Evolutionary conservation across 495 filamentous ascomycete species (phyloP).

Genomic region (Coniosporium apollinis): DNA sequence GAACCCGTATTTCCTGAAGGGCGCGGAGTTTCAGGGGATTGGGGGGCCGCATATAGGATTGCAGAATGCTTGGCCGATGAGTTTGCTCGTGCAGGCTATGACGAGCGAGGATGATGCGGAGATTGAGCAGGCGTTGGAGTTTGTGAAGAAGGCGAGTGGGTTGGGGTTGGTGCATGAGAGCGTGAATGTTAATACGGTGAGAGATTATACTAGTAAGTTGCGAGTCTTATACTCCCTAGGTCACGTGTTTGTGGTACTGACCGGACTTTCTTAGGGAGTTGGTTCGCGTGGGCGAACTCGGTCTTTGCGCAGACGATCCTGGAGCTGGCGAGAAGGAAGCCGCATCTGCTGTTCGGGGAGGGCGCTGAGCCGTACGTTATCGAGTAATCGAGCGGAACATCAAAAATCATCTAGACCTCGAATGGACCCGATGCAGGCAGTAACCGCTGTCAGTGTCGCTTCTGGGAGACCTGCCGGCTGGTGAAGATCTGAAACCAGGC

Average conservation of each 20-base stretch:
- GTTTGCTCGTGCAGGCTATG: constrained; percentile 73
- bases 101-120: constrained; percentile 79
- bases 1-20: constrained; percentile 82
- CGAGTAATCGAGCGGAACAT: constrained; percentile 7
- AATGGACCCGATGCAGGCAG: too few species aligned
- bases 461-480: too few species aligned
- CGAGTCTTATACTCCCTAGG: neutral
- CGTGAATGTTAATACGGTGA: constrained; percentile 60
- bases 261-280: constrained; percentile 52
- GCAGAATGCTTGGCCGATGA: constrained; percentile 94
- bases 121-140: constrained; percentile 50
- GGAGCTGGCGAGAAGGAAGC: constrained; percentile 71
- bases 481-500: too few species aligned
- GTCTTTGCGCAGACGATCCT: constrained; percentile 91
- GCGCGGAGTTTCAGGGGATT: constrained; percentile 69
- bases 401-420: too few species aligned
- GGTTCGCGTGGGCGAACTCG: constrained; percentile 97
- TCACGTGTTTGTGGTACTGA: too few species aligned
- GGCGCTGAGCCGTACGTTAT: constrained; percentile 22
- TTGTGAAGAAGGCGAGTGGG: constrained; percentile 53
- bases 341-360: constrained; percentile 68
- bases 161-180: constrained; percentile 86
- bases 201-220: constrained; percentile 59
- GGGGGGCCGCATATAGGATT: constrained; percentile 77
- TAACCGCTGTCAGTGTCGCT: too few species aligned